These are phyloP conservation scores for Phytophthora lateralis DNA, from an alignment of 352 stramenopile species.

Conservation along the genomic window DNA sequence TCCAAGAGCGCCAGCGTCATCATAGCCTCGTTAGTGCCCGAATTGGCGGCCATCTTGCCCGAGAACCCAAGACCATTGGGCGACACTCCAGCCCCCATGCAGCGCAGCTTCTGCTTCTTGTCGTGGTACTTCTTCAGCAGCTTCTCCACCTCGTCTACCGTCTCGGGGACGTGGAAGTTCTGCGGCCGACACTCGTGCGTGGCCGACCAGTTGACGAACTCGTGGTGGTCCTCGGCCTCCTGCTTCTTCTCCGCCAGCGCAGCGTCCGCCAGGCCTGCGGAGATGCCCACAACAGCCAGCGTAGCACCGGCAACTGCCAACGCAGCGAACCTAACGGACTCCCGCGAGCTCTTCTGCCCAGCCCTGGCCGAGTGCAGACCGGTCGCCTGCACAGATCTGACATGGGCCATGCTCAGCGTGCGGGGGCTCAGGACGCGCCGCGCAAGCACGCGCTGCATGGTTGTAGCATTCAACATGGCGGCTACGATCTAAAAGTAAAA, in stretches of 20 bases:
- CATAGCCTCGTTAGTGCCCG: conserved; percentile 66
- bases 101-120: conserved; percentile 86
- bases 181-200: conserved; percentile 76
- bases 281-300: conserved; percentile 23
- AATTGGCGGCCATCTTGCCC: conserved; percentile 25
- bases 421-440: conserved; percentile 6
- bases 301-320: conserved; percentile 25
- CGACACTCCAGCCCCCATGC: conserved; percentile 95
- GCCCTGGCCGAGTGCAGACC: conserved; percentile 6
- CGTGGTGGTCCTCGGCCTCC: conserved; percentile 47
- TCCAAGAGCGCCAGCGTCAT: conserved; percentile 95
- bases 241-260: conserved; percentile 17
- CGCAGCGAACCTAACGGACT: conserved; percentile 12
- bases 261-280: conserved; percentile 11
- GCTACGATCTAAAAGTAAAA: conserved; percentile 9
- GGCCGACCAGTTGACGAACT: conserved; percentile 85
- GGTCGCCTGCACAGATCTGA: conserved; percentile 10
- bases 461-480: conserved; percentile 12
- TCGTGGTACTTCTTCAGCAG: conserved; percentile 64
- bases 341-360: conserved; percentile 14
- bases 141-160: conserved; percentile 69
- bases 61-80: conserved; percentile 97
- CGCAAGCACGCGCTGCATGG: conserved; percentile 5
- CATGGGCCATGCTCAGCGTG: neutral
- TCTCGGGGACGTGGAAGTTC: conserved; percentile 73